Evolutionary conservation across 2,329 filamentous ascomycete species (phyloP).

Genomic region (Chalaropsis thielavioides): DNA sequence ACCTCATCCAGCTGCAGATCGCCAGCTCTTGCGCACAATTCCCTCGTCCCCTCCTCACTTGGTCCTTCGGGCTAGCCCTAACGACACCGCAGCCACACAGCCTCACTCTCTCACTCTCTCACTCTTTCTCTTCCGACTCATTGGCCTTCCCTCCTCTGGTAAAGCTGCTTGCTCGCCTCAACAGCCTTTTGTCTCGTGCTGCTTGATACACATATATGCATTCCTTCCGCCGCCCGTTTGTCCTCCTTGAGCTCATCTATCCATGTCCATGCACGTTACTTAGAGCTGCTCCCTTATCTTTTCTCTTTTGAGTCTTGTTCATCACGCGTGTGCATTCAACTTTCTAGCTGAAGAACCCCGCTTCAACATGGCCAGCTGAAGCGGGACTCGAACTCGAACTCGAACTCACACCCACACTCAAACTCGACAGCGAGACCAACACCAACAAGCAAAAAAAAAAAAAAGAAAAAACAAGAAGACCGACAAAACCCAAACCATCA

Average conservation of each 20-base stretch:
- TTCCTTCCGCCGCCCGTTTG: background rate
- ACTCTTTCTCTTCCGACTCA: background rate
- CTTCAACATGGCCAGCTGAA: background rate
- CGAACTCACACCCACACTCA: no score
- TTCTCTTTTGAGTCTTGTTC: background rate
- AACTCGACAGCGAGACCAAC: background rate
- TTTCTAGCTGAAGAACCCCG: background rate
- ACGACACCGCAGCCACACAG: background rate
- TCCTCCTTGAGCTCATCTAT: background rate
- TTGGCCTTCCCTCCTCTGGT: background rate
- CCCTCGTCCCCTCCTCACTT: background rate
- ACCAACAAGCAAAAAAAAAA: background rate
- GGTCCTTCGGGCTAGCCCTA: background rate
- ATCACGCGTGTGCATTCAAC: conserved; percentile 1
- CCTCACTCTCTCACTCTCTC: background rate
- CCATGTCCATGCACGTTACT: background rate
- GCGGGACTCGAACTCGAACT: background rate
- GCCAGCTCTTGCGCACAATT: background rate
- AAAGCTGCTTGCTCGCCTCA: background rate
- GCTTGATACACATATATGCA: no score
- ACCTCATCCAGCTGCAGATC: background rate
- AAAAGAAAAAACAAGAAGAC: background rate
- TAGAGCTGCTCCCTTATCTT: background rate
- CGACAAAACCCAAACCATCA: background rate
- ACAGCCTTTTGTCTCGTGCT: background rate